phyloP scores from a whole-genome alignment of 2,329 filamentous ascomycete species.

The Fusarium sp. region DNA sequence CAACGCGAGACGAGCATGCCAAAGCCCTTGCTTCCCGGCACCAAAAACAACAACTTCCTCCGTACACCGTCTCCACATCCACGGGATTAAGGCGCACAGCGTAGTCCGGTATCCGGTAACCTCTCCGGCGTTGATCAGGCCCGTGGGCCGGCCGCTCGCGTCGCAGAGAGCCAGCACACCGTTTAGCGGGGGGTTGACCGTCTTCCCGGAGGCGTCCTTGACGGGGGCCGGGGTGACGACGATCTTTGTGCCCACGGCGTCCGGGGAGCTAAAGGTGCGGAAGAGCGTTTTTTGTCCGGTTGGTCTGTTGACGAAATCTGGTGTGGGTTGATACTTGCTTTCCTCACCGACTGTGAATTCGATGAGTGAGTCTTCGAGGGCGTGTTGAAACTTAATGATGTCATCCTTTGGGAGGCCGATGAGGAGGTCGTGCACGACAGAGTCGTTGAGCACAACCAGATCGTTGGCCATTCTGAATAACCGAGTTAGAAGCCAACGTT shows the following conservation, averaged over 20 bases:
- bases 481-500: background rate
- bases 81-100: slow-evolving; percentile 71
- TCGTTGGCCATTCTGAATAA: slow-evolving; percentile 6
- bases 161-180: slow-evolving; percentile 34
- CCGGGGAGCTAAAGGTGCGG: slow-evolving; percentile 37
- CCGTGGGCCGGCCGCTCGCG: slow-evolving; percentile 43
- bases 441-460: slow-evolving; percentile 30
- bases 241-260: slow-evolving; percentile 41
- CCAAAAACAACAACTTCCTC: slow-evolving; percentile 74
- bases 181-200: slow-evolving; percentile 10
- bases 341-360: slow-evolving; percentile 33
- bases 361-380: slow-evolving; percentile 24
- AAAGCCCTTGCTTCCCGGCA: slow-evolving; percentile 77
- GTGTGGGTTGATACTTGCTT: slow-evolving; percentile 33
- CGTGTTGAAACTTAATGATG: slow-evolving; percentile 19
- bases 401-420: slow-evolving; percentile 26
- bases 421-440: slow-evolving; percentile 29
- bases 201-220: background rate
- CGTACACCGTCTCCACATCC: slow-evolving; percentile 52
- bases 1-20: slow-evolving; percentile 76
- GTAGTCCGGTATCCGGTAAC: slow-evolving; percentile 77
- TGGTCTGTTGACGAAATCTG: slow-evolving; percentile 37
- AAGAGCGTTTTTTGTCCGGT: slow-evolving; percentile 42
- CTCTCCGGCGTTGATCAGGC: slow-evolving; percentile 74
- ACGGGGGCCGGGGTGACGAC: slow-evolving; percentile 32